phyloP scores from a whole-genome alignment of 768 basidiomycete species.

The Chalciporus piperatus region DNA sequence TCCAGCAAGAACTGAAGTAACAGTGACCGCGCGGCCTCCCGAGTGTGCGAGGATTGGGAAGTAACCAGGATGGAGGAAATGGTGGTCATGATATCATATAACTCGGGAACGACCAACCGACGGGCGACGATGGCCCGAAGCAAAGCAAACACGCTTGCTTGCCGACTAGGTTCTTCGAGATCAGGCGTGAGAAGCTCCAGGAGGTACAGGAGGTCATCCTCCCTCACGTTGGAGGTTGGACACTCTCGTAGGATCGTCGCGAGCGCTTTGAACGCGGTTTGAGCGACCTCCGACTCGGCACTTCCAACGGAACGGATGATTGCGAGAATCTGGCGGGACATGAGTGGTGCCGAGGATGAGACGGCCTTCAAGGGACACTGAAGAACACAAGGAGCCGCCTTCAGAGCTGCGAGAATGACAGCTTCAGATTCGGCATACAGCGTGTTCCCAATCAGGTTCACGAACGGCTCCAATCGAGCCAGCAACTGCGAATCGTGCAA shows the following conservation, averaged over 20 bases:
- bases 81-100: slow-evolving; percentile 95
- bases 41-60: slow-evolving; percentile 85
- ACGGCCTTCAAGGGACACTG: slow-evolving; percentile 81
- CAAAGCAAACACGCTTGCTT: slow-evolving; percentile 82
- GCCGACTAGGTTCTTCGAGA: slow-evolving; percentile 84
- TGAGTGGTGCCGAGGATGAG: slow-evolving; percentile 73
- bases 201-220: slow-evolving; percentile 84
- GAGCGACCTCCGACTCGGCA: slow-evolving; percentile 87
- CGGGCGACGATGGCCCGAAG: slow-evolving; percentile 88
- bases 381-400: slow-evolving; percentile 74
- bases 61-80: slow-evolving; percentile 92
- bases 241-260: slow-evolving; percentile 90
- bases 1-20: slow-evolving; percentile 94
- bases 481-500: slow-evolving; percentile 72
- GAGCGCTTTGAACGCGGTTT: slow-evolving; percentile 84
- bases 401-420: slow-evolving; percentile 74
- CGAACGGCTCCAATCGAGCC: slow-evolving; percentile 83
- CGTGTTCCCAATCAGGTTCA: slow-evolving; percentile 84
- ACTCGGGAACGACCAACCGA: slow-evolving; percentile 91
- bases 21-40: slow-evolving; percentile 85
- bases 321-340: slow-evolving; percentile 78
- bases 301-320: slow-evolving; percentile 81
- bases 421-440: slow-evolving; percentile 80
- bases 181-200: slow-evolving; percentile 86
- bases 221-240: slow-evolving; percentile 75